Evolutionary conservation across 108 stramenopile genomes (phyloP), one percentile per base, ranked within the genome.

Genomic region (Nitzschia sp.): DNA sequence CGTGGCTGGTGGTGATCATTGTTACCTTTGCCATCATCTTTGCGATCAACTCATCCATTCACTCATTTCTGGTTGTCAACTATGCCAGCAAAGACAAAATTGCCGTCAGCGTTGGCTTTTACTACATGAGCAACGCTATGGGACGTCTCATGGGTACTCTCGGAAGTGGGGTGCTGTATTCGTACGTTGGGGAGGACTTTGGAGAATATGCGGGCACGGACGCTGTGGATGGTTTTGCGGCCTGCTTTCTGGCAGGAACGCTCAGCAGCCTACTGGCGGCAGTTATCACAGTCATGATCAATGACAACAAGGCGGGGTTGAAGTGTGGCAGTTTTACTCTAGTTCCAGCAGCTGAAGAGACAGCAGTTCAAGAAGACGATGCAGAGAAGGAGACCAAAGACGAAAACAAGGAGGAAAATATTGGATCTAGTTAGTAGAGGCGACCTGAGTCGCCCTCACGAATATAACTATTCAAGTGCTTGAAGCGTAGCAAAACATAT

Each of bases 41-140:
- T 72, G 97, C 97, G 6, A 85, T 96, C 68, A 97, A 97, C 64
- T 95, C 94, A 1, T 88, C 91, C 51, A 89, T 97, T 32, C 97
- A 97, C 74, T 95, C 94, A 15, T 97, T 82, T 66, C 68, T 97
- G 46, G 94, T 97, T 18, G 97, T 97, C n/a, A 91, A 90, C 46
- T 97, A 97, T 80, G 94, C 97, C 35, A 81, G 76, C 54, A 79
- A 76, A 38, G 95, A 97, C 56, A 97, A 94, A 72, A 85, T 96
- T 45, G 94, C 97, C 19, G 90, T 87, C 24, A 92, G 90, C 46
- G 93, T 96, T 46, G 97, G 97, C 6, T 92, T 96, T 46, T 97
- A 97, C 73, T 97, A 97, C 84, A 97, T 96, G 94, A 92, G 91
- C 54, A 97, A 97, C 75, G 97, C 97, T n/a, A 47, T 84, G 24